These are phyloP conservation scores for Schrenkiella parvula DNA, from an alignment of 345 rosid species.

Conservation along the genomic window DNA sequence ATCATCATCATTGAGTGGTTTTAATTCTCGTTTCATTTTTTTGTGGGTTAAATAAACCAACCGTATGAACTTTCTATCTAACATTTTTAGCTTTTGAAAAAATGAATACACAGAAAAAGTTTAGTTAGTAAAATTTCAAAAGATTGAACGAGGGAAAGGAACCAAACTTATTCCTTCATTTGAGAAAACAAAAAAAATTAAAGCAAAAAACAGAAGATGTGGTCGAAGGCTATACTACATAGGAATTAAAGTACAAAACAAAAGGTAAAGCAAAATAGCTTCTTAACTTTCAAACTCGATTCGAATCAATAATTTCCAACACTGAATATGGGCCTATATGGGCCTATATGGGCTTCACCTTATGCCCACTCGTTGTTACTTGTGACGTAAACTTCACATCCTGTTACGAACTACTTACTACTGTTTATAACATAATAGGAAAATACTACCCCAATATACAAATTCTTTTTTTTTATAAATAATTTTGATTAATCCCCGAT, in stretches of 20 bases:
- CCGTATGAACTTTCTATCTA: not conserved
- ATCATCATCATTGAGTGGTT: not conserved
- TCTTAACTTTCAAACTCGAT: not conserved
- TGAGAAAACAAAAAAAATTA: not conserved
- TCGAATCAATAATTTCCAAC: not conserved
- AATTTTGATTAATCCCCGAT: not conserved
- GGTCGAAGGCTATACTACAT: not conserved
- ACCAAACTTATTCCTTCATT: not conserved
- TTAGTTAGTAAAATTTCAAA: conserved; percentile 4
- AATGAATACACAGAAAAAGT: not conserved
- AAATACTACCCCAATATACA: not conserved
- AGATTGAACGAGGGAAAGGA: conserved; percentile 10
- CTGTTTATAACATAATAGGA: too few species aligned
- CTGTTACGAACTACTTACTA: too few species aligned
- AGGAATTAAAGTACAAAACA: conserved; percentile 5
- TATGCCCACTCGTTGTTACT: not conserved
- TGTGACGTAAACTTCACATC: not conserved
- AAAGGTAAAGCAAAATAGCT: conserved; percentile 16
- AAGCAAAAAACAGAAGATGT: not conserved
- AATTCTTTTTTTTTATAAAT: too few species aligned
- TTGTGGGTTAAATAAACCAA: not conserved
- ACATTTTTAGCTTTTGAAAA: not conserved
- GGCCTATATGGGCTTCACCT: not conserved
- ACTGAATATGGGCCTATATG: not conserved
- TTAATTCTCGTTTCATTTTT: not conserved